Percentiles rank a stretch among this genome's conserved stretches.
phyloP scores from a whole-genome alignment of 2,329 filamentous ascomycete species.

The Fusarium mexicanum region DNA sequence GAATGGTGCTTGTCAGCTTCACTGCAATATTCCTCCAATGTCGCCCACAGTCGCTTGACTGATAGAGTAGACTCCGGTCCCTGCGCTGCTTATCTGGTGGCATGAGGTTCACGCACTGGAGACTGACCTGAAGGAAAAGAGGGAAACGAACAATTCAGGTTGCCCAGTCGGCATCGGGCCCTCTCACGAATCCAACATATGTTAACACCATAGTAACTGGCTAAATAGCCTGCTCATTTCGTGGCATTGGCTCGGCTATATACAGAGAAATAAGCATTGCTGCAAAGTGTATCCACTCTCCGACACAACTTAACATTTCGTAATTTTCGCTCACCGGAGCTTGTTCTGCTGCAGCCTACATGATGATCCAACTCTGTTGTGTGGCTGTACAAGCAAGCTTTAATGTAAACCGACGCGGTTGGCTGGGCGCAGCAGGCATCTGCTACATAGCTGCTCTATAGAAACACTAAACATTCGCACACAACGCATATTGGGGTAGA shows the following conservation, averaged over 20 bases:
- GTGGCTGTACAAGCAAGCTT: neutral
- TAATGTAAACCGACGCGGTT: neutral
- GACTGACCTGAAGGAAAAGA: too few species aligned
- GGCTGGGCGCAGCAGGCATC: neutral
- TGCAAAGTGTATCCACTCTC: neutral
- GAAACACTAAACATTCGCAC: neutral
- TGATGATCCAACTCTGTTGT: neutral
- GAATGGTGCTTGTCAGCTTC: neutral
- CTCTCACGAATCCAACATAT: too few species aligned
- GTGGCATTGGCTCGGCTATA: too few species aligned
- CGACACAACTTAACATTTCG: neutral
- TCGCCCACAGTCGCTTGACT: neutral
- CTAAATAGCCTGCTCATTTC: too few species aligned
- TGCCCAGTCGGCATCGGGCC: too few species aligned
- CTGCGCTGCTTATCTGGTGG: neutral
- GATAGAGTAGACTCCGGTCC: neutral
- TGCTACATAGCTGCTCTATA: neutral
- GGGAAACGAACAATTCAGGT: too few species aligned
- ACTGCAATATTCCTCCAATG: neutral
- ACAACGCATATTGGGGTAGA: neutral
- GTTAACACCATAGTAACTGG: too few species aligned
- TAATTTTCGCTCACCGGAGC: too few species aligned
- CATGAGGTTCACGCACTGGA: too few species aligned
- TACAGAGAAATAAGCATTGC: neutral
- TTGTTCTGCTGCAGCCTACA: neutral